Evolutionary conservation across 2,329 filamentous ascomycete genomes (phyloP), one percentile per base, ranked within the genome.

Genomic region (Truncatella angustata): DNA sequence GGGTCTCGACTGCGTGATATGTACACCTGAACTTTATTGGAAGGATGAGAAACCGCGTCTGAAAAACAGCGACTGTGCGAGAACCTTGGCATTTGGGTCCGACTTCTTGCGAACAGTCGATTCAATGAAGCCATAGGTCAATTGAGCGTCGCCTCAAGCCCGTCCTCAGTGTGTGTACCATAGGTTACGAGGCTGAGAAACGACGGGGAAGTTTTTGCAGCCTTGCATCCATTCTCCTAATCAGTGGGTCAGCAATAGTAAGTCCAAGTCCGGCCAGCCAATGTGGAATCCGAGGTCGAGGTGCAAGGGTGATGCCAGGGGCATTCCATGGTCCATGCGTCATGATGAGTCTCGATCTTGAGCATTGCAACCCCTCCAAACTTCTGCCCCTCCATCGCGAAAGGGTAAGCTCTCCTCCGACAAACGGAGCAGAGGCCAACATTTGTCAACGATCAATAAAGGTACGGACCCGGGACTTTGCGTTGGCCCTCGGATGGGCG

Each of bases 1-100:
- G 94, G 91, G 65, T 95, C 82, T 47, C 72, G 74, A 51, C 84
- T 88, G 55, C 73, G 73, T 10, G 89, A 92, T 54, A 84, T 75
- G 72, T 91, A 91, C 60, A 92, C 79, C 58, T 93, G 88, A 14
- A 78, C 70, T 56, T 70, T 73, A 62, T 74, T 75, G 16, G 72
- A 63, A n/a, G 74, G 64, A 54, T 76, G 59, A 1, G 73, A 66
- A 21, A 73, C 70, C 14, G 70, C 65, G 7, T 70, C 66, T 23
- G 72, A 76, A 61, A 66, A 63, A 49, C 56, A 56, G 18, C 44
- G 55, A 10, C 23, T n/a, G n/a, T 10, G 5, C 39, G 34, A 36
- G 42, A 32, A 35, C 28, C n/a, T 40, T n/a, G 11, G 49, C 47
- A 34, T 14, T 24, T 23, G 26, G 20, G 23, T 30, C 14, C 52